Percentiles rank a stretch among this genome's conserved stretches.
These are phyloP conservation scores for Nelumbo lutea DNA, from an alignment of 164 flowering plant species.

Conservation along the genomic window DNA sequence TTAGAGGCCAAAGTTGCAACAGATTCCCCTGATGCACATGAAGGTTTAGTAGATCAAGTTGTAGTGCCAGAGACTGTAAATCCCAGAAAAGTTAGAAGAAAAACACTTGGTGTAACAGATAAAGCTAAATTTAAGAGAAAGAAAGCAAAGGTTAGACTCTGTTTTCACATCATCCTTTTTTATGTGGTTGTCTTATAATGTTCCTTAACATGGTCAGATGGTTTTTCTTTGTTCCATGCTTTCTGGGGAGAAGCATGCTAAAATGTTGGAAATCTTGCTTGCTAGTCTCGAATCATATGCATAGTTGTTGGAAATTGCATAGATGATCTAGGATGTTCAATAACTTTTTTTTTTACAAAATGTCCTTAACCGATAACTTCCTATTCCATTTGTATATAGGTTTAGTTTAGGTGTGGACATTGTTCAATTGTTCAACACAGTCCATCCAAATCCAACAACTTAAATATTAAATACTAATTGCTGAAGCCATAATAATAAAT, in stretches of 20 bases:
- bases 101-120: slow-evolving; percentile 32
- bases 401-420: too few species aligned
- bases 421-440: too few species aligned
- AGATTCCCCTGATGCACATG: slow-evolving; percentile 28
- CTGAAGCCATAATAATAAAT: too few species aligned
- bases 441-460: too few species aligned
- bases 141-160: slow-evolving; percentile 63
- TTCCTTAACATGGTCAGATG: background rate
- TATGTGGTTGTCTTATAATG: background rate
- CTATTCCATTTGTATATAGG: too few species aligned
- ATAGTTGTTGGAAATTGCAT: background rate
- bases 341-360: too few species aligned
- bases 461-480: too few species aligned
- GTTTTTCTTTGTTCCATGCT: background rate
- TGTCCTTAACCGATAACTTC: too few species aligned
- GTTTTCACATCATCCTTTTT: background rate
- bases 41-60: slow-evolving; percentile 22
- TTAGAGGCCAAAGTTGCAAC: slow-evolving; percentile 13
- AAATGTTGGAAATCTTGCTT: background rate
- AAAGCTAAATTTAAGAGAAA: slow-evolving; percentile 64
- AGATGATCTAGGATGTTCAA: too few species aligned
- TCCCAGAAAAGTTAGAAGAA: slow-evolving; percentile 16
- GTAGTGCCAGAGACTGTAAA: slow-evolving; percentile 6
- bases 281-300: background rate
- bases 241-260: background rate